These are phyloP conservation scores for Wickerhamomyces bisporus DNA, from an alignment of 805 yeast species.

Conservation along the genomic window DNA sequence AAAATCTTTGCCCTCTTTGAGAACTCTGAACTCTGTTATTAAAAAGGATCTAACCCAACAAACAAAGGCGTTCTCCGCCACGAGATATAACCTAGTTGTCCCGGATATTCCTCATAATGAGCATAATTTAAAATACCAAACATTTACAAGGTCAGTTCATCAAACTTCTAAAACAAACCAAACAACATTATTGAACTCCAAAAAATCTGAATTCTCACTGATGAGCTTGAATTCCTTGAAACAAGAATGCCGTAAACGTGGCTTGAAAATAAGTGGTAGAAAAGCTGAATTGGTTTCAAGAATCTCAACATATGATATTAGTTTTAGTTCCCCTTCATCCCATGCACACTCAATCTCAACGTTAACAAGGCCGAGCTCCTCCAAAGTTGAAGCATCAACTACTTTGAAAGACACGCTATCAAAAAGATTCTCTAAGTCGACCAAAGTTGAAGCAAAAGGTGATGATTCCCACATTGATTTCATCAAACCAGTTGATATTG, in stretches of 20 bases:
- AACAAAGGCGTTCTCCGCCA: slow-evolving; percentile 5
- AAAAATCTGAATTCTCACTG: slow-evolving; percentile 23
- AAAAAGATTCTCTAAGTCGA: slow-evolving; percentile 19
- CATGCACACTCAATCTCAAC: slow-evolving; percentile 13
- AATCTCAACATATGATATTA: slow-evolving; percentile 21
- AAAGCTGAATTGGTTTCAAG: slow-evolving; percentile 49
- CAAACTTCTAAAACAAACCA: slow-evolving; percentile 23
- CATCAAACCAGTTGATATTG: slow-evolving; percentile 32
- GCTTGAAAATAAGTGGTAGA: slow-evolving; percentile 56
- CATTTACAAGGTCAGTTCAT: slow-evolving; percentile 24
- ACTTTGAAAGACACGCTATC: neutral
- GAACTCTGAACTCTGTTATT: slow-evolving; percentile 10
- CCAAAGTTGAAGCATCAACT: neutral
- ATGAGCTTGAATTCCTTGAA: slow-evolving; percentile 54
- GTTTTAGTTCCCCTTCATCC: slow-evolving; percentile 4
- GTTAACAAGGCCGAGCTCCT: slow-evolving; percentile 4
- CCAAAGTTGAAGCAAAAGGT: slow-evolving; percentile 39
- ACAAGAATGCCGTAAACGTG: slow-evolving; percentile 53
- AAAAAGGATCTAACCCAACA: slow-evolving; percentile 9
- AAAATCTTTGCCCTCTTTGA: slow-evolving; percentile 25
- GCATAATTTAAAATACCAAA: slow-evolving; percentile 7
- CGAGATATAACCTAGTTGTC: slow-evolving; percentile 17
- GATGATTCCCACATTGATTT: slow-evolving; percentile 56
- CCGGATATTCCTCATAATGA: slow-evolving; percentile 21
- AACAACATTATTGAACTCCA: slow-evolving; percentile 21